phyloP scores from a whole-genome alignment of 2,329 filamentous ascomycete species.

The Cryphonectria japonica region DNA sequence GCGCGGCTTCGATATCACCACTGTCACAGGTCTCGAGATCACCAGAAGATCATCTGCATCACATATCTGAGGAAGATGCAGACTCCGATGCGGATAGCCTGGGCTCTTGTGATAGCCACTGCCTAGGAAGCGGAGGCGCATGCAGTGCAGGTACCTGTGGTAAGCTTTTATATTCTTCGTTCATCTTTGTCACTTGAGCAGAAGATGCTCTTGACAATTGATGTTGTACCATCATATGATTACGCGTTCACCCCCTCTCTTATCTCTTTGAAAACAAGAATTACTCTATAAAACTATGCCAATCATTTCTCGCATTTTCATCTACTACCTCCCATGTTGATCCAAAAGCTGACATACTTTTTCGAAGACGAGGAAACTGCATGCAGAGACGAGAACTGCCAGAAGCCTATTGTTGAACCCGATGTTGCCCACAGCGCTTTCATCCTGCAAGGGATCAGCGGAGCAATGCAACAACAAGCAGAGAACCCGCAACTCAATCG shows the following conservation, averaged over 20 bases:
- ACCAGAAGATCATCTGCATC: slow-evolving; percentile 2
- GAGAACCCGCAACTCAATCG: neutral
- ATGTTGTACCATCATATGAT: neutral
- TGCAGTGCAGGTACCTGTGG: slow-evolving; percentile 28
- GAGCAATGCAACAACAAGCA: slow-evolving; percentile 19
- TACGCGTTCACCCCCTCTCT: too few species aligned
- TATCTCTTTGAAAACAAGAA: neutral
- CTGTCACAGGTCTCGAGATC: neutral
- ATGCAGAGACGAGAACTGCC: slow-evolving; percentile 32
- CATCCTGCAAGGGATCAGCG: slow-evolving; percentile 31
- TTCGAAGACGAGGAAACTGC: slow-evolving; percentile 34
- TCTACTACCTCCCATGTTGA: neutral
- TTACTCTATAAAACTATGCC: neutral
- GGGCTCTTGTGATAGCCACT: slow-evolving; percentile 26
- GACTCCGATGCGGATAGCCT: slow-evolving; percentile 18
- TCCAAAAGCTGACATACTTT: neutral
- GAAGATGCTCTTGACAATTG: neutral
- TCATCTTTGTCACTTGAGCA: neutral
- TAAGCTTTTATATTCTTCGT: slow-evolving; percentile 1
- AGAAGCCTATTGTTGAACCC: slow-evolving; percentile 33
- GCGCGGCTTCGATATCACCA: slow-evolving; percentile 3
- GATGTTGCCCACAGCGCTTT: slow-evolving; percentile 33
- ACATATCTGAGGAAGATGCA: slow-evolving; percentile 15
- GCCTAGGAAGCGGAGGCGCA: slow-evolving; percentile 23
- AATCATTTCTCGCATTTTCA: neutral